A percentile compares a stretch with the other conserved stretches of the same genome.
phyloP scores from a whole-genome alignment of 768 basidiomycete genomes.

The Chalciporus piperatus region DNA sequence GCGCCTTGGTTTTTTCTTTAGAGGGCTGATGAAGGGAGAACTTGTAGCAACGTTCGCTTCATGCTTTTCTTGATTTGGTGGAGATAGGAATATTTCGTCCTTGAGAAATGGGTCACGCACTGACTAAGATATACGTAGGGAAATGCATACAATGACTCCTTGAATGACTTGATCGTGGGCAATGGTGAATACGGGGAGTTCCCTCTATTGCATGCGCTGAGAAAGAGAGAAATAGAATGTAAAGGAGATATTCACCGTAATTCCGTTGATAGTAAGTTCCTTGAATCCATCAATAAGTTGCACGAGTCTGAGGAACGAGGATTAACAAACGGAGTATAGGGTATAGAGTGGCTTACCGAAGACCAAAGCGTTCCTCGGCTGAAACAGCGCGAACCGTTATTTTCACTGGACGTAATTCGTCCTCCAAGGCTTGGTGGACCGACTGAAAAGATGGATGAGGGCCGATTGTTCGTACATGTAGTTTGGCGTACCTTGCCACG shows the following conservation, averaged over 20 bases:
- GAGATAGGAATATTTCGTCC: constrained; percentile 52
- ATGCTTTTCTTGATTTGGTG: constrained; percentile 5
- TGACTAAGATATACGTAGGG: not conserved
- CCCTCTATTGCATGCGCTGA: constrained; percentile 47
- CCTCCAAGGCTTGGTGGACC: constrained; percentile 76
- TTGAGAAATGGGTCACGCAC: constrained; percentile 22
- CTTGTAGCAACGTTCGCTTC: not conserved
- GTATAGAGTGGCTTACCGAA: constrained; percentile 47
- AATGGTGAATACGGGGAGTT: constrained; percentile 81
- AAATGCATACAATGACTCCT: constrained; percentile 67
- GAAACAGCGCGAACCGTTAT: constrained; percentile 48
- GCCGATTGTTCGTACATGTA: not conserved
- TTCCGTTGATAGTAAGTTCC: constrained; percentile 45
- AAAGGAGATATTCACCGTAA: constrained; percentile 43
- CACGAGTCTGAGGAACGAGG: constrained; percentile 48
- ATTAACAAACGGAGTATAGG: not conserved
- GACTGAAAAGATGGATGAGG: constrained; percentile 36
- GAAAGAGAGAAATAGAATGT: not conserved
- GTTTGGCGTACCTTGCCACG: constrained; percentile 51
- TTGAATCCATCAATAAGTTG: constrained; percentile 69
- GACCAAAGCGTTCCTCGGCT: constrained; percentile 74
- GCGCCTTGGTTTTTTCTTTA: constrained; percentile 27
- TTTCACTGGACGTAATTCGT: constrained; percentile 61
- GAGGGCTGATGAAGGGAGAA: constrained; percentile 20
- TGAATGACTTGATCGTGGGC: constrained; percentile 60